Percentiles rank a stretch among this genome's conserved stretches.
Evolutionary conservation across 2,329 filamentous ascomycete species (phyloP).

Genomic region (Cordyceps cicadae): DNA sequence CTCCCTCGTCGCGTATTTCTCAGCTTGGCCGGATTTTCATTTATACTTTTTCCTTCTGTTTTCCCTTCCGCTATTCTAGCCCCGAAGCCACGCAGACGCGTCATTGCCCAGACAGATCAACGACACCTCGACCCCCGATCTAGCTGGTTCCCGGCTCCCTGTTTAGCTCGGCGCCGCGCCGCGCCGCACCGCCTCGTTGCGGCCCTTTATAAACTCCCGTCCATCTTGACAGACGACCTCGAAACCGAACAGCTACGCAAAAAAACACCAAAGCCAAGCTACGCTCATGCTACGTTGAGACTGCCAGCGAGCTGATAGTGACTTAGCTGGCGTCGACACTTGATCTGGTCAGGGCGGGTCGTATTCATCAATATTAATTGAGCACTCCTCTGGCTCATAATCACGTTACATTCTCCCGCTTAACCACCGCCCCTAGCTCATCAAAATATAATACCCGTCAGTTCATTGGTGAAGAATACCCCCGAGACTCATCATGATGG

Average conservation of each 20-base stretch:
- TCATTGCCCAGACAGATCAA: not conserved
- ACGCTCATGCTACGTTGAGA: conserved; percentile 7
- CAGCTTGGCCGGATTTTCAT: not conserved
- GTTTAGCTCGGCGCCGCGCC: not conserved
- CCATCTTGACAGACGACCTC: too few species aligned
- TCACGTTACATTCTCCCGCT: conserved; percentile 9
- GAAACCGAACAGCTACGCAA: not conserved
- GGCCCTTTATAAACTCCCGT: not conserved
- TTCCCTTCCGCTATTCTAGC: not conserved
- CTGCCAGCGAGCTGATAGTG: not conserved
- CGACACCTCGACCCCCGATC: not conserved
- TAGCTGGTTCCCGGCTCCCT: not conserved
- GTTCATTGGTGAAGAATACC: not conserved
- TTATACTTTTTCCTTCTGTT: not conserved
- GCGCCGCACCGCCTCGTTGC: not conserved
- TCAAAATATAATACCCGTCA: not conserved
- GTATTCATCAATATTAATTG: conserved; percentile 7
- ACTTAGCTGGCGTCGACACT: not conserved
- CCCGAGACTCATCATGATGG: not conserved
- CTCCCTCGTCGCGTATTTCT: not conserved
- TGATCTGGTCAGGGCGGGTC: not conserved
- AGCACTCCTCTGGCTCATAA: not conserved
- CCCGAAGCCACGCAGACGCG: not conserved
- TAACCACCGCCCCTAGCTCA: not conserved
- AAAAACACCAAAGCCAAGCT: not conserved